Base-by-base conservation (phyloP, 306 rosid genomes). In the Canavalia gladiata region DNA sequence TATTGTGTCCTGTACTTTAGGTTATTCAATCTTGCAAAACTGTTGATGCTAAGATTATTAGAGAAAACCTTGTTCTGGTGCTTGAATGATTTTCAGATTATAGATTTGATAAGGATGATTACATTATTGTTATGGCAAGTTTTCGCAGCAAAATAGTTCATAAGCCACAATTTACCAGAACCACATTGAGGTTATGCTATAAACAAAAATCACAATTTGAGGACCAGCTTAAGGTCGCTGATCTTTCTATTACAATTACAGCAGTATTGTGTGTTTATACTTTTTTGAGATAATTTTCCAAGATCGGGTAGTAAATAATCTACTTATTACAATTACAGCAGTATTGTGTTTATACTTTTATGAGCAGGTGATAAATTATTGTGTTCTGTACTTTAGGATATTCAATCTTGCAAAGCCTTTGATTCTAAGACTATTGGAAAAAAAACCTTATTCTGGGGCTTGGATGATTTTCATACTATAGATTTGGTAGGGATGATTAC, bases 291-390 rank as follows among this genome's bases (percentile, higher is more conserved):
- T 67, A n/a, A 8, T 31, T 82, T 28, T 55, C 8, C n/a, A 68
- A 13, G 75, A 54, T 3, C 29, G 63, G 2, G 62, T 77, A 37
- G 60, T 28, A 76, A 79, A 84, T 69, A 68, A 78, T 55, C 2
- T 2, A 25, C 33, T 46, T 51, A 41, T 30, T 4, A 49, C 25
- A 11, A 43, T 51, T 63, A 13, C 67, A 2, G 11, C 28, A 3
- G 34, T 60, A 18, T 67, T 28, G 5, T 66, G 33, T 67, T 28
- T 33, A 11, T 55, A 34, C 3, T 42, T 66, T 42, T 7, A 33
- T 69, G 35, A 46, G 76, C 43, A 34, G 35, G 64, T 68, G 77
- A 45, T 13, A 35, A 43, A 12, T 69, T 30, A 7, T 41, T 56
- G 6, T 65, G 31, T 54, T 49, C 0, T 8, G 2, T 66, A 12